These are phyloP conservation scores for Penicillium canariense DNA, from an alignment of 495 filamentous ascomycete species.

Conservation along the genomic window DNA sequence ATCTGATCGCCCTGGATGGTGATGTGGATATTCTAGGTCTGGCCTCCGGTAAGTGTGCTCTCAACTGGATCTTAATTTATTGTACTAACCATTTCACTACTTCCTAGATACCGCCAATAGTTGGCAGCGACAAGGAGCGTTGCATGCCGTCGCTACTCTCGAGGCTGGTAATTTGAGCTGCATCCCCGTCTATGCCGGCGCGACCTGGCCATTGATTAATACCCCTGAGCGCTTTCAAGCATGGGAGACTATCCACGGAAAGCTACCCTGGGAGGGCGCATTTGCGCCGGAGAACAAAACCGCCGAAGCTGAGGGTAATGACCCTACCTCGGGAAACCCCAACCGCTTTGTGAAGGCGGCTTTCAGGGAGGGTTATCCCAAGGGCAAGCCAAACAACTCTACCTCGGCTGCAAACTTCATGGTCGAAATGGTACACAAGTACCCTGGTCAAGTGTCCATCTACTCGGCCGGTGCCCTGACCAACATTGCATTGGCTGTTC, in stretches of 20 bases:
- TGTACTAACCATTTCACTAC: neutral
- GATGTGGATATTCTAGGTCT: slow-evolving; percentile 30
- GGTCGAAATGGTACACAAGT: slow-evolving; percentile 39
- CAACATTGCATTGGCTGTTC: slow-evolving; percentile 41
- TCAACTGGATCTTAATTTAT: neutral
- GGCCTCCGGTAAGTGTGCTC: slow-evolving; percentile 20
- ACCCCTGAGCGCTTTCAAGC: slow-evolving; percentile 30
- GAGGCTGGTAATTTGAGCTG: slow-evolving; percentile 33
- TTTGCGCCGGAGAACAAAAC: slow-evolving; percentile 34
- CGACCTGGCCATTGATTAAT: slow-evolving; percentile 34
- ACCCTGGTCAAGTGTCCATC: slow-evolving; percentile 36
- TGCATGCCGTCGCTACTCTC: slow-evolving; percentile 32
- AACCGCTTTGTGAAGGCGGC: slow-evolving; percentile 32
- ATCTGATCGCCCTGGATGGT: slow-evolving; percentile 30
- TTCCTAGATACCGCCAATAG: slow-evolving; percentile 30
- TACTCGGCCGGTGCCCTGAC: slow-evolving; percentile 39
- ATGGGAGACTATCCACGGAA: slow-evolving; percentile 34
- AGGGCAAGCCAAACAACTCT: slow-evolving; percentile 24
- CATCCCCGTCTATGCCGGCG: slow-evolving; percentile 34
- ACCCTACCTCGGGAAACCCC: slow-evolving; percentile 34
- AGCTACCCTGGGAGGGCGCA: slow-evolving; percentile 34
- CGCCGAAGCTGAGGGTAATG: slow-evolving; percentile 24
- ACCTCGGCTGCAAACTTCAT: slow-evolving; percentile 36
- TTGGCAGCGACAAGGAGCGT: slow-evolving; percentile 31
- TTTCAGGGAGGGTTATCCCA: slow-evolving; percentile 36